Percentiles rank a stretch among this genome's conserved stretches.
Evolutionary conservation across 2,329 filamentous ascomycete genomes (phyloP).

Genomic region (Beauveria sp.): DNA sequence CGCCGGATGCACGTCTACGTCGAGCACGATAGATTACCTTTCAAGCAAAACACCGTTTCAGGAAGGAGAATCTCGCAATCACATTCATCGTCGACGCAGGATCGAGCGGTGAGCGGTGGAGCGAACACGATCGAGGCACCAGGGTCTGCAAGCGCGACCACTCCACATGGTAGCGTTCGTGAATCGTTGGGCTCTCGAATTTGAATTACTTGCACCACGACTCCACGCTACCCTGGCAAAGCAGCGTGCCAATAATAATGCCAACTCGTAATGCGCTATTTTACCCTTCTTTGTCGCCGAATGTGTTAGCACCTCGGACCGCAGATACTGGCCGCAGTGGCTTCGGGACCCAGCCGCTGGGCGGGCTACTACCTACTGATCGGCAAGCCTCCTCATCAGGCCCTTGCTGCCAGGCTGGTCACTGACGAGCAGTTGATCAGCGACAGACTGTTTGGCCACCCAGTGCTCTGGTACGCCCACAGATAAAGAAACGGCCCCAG

Average conservation of each 20-base stretch:
- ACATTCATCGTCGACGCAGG: constrained; percentile 8
- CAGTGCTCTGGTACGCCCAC: not conserved
- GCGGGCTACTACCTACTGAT: not conserved
- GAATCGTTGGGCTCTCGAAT: not conserved
- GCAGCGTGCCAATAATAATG: too few species aligned
- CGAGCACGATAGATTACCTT: too few species aligned
- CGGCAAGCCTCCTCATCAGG: not conserved
- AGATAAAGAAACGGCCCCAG: not conserved
- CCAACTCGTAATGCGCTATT: not conserved
- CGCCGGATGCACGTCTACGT: not conserved
- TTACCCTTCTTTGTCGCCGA: not conserved
- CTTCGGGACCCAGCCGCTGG: constrained; percentile 6
- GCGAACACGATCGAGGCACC: constrained; percentile 1
- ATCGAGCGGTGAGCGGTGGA: constrained; percentile 11
- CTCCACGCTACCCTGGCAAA: not conserved
- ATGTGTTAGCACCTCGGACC: not conserved
- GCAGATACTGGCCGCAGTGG: not conserved
- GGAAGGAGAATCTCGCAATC: not conserved
- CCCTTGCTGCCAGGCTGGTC: not conserved
- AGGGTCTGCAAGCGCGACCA: not conserved
- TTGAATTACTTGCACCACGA: not conserved
- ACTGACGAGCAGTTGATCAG: too few species aligned
- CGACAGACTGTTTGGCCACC: not conserved
- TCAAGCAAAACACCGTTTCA: not conserved
- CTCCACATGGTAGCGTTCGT: not conserved